phyloP scores from a whole-genome alignment of 768 basidiomycete genomes.

The Boletus rex-veris region DNA sequence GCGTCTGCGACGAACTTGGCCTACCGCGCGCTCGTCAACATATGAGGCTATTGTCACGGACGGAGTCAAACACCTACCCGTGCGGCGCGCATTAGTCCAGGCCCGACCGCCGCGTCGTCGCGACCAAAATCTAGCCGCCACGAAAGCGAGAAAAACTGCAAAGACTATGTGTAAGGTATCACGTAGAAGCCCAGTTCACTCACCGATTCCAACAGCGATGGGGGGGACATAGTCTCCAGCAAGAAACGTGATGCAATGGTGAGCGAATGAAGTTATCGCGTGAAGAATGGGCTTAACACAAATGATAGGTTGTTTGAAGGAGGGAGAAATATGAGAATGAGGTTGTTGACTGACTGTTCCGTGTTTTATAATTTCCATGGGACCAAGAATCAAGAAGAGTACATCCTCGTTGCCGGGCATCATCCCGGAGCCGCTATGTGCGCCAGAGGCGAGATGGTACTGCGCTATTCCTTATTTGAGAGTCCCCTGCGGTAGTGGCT shows the following conservation, averaged over 20 bases:
- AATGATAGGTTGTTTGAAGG: neutral
- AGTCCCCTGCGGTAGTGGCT: too few relatives aligned
- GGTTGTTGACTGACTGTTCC: too few relatives aligned
- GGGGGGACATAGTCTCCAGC: neutral
- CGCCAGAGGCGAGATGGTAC: too few relatives aligned
- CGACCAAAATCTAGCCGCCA: neutral
- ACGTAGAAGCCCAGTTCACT: neutral
- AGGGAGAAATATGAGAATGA: too few relatives aligned
- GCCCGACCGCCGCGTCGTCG: too few relatives aligned
- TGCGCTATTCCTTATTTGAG: too few relatives aligned
- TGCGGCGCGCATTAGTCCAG: neutral
- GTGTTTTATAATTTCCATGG: too few relatives aligned
- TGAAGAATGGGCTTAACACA: neutral
- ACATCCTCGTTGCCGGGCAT: too few relatives aligned
- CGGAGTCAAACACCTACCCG: neutral
- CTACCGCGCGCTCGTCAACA: neutral
- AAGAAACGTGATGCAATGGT: neutral
- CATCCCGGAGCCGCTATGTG: too few relatives aligned
- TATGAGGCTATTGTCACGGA: neutral
- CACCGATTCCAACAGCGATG: constrained; percentile 1
- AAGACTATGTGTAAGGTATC: neutral
- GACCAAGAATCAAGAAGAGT: too few relatives aligned
- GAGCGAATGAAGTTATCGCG: neutral
- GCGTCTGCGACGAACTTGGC: neutral
- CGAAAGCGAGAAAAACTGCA: neutral